Evolutionary conservation across 2,329 filamentous ascomycete genomes (phyloP), one percentile per base, ranked within the genome.

Genomic region (Scortechinia acanthostroma): DNA sequence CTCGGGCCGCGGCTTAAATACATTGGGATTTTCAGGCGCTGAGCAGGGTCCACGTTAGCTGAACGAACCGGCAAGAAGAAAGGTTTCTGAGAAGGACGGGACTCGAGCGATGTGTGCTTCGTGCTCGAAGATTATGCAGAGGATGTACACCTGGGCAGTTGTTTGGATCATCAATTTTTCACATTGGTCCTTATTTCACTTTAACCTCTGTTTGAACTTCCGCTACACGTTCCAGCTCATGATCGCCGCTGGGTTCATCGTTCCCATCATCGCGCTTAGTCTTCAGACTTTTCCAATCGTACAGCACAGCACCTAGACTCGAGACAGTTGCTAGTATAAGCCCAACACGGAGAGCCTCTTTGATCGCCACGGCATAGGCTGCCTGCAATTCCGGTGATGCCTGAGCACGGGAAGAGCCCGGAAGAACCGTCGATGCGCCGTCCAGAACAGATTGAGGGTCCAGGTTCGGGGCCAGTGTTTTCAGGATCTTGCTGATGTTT

Each of bases 211-310:
- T 43, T 43, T 6, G 42, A 30, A 14, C 42, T 28, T 28, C 20
- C 5, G 42, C 10, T 25, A 21, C 21, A 15, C 28, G 42, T n/a
- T 43, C 42, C 42, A 25, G 20, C 42, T 25, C 42, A 43, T 25
- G 42, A 16, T 30, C 42, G 19, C 28, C 28, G 21, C n/a, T 28
- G 28, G 15, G 42, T 25, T 25, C 4, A 43, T 28, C 21, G 21
- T 43, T 17, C 28, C 17, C 42, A 43, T 43, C 17, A 43, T 25
- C 22, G 21, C 16, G 19, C 42, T 43, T 43, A 13, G 42, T 4
- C 16, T 43, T 43, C 42, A 43, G 22, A 30, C 42, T 43, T 17
- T 43, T 43, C 42, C 42, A 43, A 16, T 43, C 42, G 22, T 43
- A 43, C 42, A 43, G 21, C 42, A 43, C 4, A 25, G 42, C 42